Base-by-base conservation (phyloP, 2,329 filamentous ascomycete species). In the Aspergillus phoenicis region DNA sequence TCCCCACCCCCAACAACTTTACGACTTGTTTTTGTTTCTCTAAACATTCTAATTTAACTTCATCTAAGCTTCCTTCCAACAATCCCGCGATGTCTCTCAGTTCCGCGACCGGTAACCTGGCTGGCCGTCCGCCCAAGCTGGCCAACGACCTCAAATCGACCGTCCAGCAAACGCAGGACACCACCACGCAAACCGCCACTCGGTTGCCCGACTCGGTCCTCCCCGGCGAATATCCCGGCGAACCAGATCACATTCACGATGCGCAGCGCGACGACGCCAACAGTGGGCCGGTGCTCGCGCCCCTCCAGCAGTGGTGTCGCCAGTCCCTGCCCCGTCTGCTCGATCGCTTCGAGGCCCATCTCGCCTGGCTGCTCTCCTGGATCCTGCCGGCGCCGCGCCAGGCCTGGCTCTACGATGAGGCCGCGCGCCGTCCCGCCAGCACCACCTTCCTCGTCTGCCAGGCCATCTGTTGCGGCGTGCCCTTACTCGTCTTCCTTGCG, bases 371-470 rank as follows among this genome's bases (percentile, higher is more conserved):
- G 0, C 63, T 75, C 2, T 54, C 66, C 5, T 62, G 66, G 63
- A 58, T 71, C 5, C 62, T 74, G 10, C 73, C 73, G 0, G 66
- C 66, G 1, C 66, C 68, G 3, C 68, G 69, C 3, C 71, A 73
- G 15, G 69, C 68, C 10, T 60, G 63, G 4, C 63, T 73, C 41
- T 75, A 73, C 52, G 68, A 74, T 26, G 67, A 68, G 6, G 66
- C 68, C 13, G 57, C 73, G 55, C 68, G 69, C 15, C 67, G 69
- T 1, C 73, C 73, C 4, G 70, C 73, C 30, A 70, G 72, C 2
- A 66, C 72, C 17, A 73, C 71, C 11, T 75, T 75, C 28, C 58
- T 75, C 13, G 61, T 74, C 20, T 73, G 71, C 30, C 73, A 76
- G 54, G 53, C 70, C 45, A 68, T 76, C 17, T 76, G 73, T 56